Evolutionary conservation across 2,329 filamentous ascomycete species (phyloP), one percentile per base, ranked within the genome.

Genomic region (Aspergillus sp.): DNA sequence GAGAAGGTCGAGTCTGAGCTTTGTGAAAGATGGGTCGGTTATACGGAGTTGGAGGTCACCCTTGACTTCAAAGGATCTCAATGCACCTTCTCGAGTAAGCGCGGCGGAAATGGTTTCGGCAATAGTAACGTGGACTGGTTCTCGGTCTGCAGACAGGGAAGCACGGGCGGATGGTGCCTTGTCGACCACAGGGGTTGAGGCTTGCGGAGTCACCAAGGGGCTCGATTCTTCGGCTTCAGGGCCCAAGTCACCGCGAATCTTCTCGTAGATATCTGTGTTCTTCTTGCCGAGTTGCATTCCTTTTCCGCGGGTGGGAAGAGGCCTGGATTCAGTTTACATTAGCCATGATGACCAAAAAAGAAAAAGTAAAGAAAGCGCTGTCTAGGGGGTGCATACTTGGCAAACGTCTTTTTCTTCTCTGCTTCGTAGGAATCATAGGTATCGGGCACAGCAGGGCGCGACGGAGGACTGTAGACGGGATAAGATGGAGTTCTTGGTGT

Each of bases 271-370:
- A 68, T 95, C 91, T 25, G 87, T 95, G 19, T 88, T 90, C 77
- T 98, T 98, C 78, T 97, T 97, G 71, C 93, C 93, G 49, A 98
- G 78, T 71, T 97, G 91, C 94, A 98, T 98, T 58, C 93, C 93
- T 77, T 98, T 98, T 61, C 89, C 90, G 73, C 94, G 89, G 50
- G 85, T 81, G 44, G 87, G 65, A 25, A 74, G 49, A 15, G 72
- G 66, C 52, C 81, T 62, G 81, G 66, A 44, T 79, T 74, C 63
- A 76, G 43, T 10, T 2, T 33, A 5, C 13, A 81, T 54, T 43
- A 55, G 50, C 35, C 51, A 42, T 42, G 12, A 23, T 6, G 23
- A 25, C 13, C 10, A 23, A 22, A 17, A 17, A 19, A 15, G 30
- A 30, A n/a, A n/a, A n/a, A n/a, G n/a, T n/a, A n/a, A n/a, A n/a